A percentile compares a stretch with the other conserved stretches of the same genome.
phyloP scores from a whole-genome alignment of 2,329 filamentous ascomycete genomes.

The Huntiella decipiens region DNA sequence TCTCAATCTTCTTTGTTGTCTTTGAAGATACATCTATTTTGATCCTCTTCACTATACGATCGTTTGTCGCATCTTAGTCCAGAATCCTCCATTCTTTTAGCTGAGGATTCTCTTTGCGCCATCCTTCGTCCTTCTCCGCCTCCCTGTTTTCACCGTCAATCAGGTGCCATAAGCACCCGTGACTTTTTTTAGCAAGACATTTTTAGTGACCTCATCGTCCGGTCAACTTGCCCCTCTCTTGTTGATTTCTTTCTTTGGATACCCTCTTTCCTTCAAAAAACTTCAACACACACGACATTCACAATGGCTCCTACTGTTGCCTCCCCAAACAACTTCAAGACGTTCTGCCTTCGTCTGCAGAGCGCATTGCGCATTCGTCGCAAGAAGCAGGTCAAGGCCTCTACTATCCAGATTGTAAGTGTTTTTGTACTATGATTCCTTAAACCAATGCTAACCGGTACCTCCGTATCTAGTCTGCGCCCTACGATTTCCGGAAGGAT shows the following conservation, averaged over 20 bases:
- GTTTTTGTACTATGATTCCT: neutral
- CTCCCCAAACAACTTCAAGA: slow-evolving; percentile 22
- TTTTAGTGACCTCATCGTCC: neutral
- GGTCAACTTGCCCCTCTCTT: neutral
- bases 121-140: neutral
- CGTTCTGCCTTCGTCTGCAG: slow-evolving; percentile 26
- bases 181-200: neutral
- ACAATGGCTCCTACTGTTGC: slow-evolving; percentile 8
- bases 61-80: neutral
- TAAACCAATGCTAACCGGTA: neutral
- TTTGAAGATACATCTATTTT: too few relatives aligned
- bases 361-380: slow-evolving; percentile 22
- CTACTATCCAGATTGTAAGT: slow-evolving; percentile 27
- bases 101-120: neutral
- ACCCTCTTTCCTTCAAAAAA: neutral
- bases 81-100: neutral
- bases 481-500: slow-evolving; percentile 39
- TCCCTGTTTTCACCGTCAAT: neutral
- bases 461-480: slow-evolving; percentile 28
- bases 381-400: slow-evolving; percentile 22
- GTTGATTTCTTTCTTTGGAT: neutral
- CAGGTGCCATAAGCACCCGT: neutral
- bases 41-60: neutral
- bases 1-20: too few relatives aligned
- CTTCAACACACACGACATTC: neutral